Evolutionary conservation across 768 basidiomycete species (phyloP).

Genomic region (Hemileccinum impolitum): DNA sequence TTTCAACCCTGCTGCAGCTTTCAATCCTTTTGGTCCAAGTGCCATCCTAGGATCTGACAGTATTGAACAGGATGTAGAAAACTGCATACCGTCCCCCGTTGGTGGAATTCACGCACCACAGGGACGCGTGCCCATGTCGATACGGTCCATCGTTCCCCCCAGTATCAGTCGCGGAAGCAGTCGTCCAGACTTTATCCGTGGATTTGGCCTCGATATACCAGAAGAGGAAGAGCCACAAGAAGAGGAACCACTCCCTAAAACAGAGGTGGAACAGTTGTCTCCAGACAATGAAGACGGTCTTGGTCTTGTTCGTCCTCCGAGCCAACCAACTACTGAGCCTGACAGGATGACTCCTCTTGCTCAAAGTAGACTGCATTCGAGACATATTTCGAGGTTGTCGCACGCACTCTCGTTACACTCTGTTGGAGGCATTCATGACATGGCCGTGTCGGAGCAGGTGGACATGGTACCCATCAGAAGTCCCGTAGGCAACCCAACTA

Average conservation of each 20-base stretch:
- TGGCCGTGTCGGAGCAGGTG: slow-evolving; percentile 23
- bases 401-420: slow-evolving; percentile 65
- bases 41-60: slow-evolving; percentile 54
- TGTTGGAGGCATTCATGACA: slow-evolving; percentile 49
- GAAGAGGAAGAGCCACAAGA: slow-evolving; percentile 69
- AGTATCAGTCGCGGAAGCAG: slow-evolving; percentile 43
- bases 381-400: slow-evolving; percentile 65
- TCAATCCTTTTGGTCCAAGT: slow-evolving; percentile 64
- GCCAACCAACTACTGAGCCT: slow-evolving; percentile 29
- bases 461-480: slow-evolving; percentile 32
- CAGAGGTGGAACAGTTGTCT: slow-evolving; percentile 36
- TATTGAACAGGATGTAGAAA: slow-evolving; percentile 30
- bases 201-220: slow-evolving; percentile 78
- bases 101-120: slow-evolving; percentile 50
- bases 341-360: slow-evolving; percentile 46
- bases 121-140: slow-evolving; percentile 47
- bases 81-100: slow-evolving; percentile 20
- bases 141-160: slow-evolving; percentile 45
- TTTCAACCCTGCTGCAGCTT: slow-evolving; percentile 39
- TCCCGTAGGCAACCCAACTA: slow-evolving; percentile 29
- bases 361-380: slow-evolving; percentile 57
- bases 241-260: slow-evolving; percentile 33
- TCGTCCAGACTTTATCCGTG: slow-evolving; percentile 70
- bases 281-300: slow-evolving; percentile 34
- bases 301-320: slow-evolving; percentile 18